These are phyloP conservation scores for Penicillium lagena DNA, from an alignment of 495 filamentous ascomycete genomes.

Conservation along the genomic window DNA sequence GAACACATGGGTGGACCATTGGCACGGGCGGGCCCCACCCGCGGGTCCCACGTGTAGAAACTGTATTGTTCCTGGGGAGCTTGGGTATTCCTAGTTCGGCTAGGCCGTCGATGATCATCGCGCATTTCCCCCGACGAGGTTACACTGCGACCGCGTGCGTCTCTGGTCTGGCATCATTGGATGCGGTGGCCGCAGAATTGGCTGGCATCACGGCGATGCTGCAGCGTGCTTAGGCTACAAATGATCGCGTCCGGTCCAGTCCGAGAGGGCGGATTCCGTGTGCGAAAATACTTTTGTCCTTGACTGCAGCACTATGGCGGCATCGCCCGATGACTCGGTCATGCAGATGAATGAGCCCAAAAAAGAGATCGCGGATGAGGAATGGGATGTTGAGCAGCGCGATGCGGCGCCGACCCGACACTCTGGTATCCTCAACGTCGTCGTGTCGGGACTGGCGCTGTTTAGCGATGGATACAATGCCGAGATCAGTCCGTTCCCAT, in stretches of 20 bases:
- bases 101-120: background rate
- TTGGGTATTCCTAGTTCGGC: background rate
- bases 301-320: constrained; percentile 3
- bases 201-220: too few relatives aligned
- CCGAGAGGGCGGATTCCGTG: too few relatives aligned
- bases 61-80: background rate
- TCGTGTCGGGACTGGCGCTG: constrained; percentile 30
- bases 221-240: too few relatives aligned
- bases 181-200: too few relatives aligned
- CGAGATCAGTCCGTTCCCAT: constrained; percentile 21
- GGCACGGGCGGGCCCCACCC: background rate
- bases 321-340: constrained; percentile 5
- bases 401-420: constrained; percentile 1
- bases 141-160: too few relatives aligned
- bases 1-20: background rate
- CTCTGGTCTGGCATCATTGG: too few relatives aligned
- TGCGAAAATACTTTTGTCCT: too few relatives aligned
- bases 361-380: background rate
- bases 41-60: too few relatives aligned
- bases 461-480: constrained; percentile 41
- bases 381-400: constrained; percentile 6
- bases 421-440: constrained; percentile 23
- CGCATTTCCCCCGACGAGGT: background rate
- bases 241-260: too few relatives aligned
- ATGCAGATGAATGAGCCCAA: constrained; percentile 10